Base-by-base conservation (phyloP, 164 flowering plant species). In the Tinospora cordifolia region DNA sequence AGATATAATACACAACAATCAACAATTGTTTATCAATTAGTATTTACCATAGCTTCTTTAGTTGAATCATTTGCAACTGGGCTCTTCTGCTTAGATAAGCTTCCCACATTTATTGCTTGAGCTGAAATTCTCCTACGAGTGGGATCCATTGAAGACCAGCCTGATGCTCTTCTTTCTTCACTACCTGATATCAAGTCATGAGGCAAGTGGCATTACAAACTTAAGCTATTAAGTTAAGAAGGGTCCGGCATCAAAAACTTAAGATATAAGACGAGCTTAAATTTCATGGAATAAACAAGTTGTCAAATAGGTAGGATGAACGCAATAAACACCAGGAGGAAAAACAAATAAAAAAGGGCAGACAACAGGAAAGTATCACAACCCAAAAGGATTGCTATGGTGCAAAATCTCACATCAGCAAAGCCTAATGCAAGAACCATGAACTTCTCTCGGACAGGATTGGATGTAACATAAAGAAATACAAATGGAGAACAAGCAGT, bases 11-110 rank as follows among this genome's bases (percentile, higher is more conserved):
- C 60, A 54, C n/a, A n/a, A n/a, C n/a, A n/a, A n/a, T n/a, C n/a
- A n/a, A n/a, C n/a, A n/a, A n/a, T n/a, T n/a, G n/a, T n/a, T n/a
- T n/a, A 30, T 4, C 10, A 69, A 30, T 8, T 11, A 30, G n/a
- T n/a, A 68, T 85, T 75, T 58, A 90, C 97, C 82, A 79, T 58
- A 38, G 83, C 73, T 44, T 93, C 98, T 80, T 86, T 93, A 11
- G 83, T 40, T 39, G 85, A 64, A 74, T 89, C 96, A 81, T 72
- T 87, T 66, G 85, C 75, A 72, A 79, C 87, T 46, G 89, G 90
- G 76, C 74, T 78, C 63, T 90, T 93, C 73, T 87, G 94, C 78
- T 83, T 91, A 30, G 87, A 78, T 51, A 88, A 73, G 79, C 74
- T 83, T 75, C 85, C 89, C 58, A 84, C 77, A 79, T 72, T 84